A percentile compares a stretch with the other conserved stretches of the same genome.
Evolutionary conservation across 192 early-diverging fungal genomes (phyloP).

Genomic region (Gaertneriomyces sp.): DNA sequence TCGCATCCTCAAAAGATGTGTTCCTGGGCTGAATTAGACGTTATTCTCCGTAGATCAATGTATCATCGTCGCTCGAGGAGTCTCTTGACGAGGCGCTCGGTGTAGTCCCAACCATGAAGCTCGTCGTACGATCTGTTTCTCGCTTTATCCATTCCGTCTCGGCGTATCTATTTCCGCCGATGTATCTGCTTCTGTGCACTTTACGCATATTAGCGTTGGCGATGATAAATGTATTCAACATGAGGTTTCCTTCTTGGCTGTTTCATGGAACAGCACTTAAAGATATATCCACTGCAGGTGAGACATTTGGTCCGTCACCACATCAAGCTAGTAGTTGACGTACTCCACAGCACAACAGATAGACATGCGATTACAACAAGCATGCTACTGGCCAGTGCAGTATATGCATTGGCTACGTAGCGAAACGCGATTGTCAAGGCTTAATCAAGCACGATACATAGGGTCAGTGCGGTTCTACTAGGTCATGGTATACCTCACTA

Average conservation of each 20-base stretch:
- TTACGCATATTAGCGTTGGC: conserved; percentile 53
- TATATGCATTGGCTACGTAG: conserved; percentile 63
- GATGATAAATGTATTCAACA: conserved; percentile 57
- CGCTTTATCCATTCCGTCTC: neutral
- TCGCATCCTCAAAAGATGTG: no score
- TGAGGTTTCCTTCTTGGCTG: conserved; percentile 43
- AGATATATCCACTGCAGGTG: conserved; percentile 24
- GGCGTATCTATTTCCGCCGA: conserved; percentile 36
- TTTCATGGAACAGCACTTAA: conserved; percentile 16
- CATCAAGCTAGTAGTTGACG: conserved; percentile 46
- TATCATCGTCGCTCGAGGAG: conserved; percentile 16
- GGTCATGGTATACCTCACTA: neutral
- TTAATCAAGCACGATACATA: conserved; percentile 71
- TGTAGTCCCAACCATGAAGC: conserved; percentile 27
- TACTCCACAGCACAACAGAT: conserved; percentile 72
- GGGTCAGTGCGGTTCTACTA: conserved; percentile 43
- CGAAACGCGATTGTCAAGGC: conserved; percentile 53
- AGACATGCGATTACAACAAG: conserved; percentile 80
- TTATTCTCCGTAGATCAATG: conserved; percentile 32
- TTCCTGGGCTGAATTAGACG: neutral
- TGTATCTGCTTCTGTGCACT: conserved; percentile 35
- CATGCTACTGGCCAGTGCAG: conserved; percentile 83
- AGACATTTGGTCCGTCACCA: neutral
- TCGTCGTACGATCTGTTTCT: conserved; percentile 22
- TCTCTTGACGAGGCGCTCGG: conserved; percentile 34